Conservation (phyloP, 192 early-diverging fungal genomes). For the Coemansia sp. region DNA sequence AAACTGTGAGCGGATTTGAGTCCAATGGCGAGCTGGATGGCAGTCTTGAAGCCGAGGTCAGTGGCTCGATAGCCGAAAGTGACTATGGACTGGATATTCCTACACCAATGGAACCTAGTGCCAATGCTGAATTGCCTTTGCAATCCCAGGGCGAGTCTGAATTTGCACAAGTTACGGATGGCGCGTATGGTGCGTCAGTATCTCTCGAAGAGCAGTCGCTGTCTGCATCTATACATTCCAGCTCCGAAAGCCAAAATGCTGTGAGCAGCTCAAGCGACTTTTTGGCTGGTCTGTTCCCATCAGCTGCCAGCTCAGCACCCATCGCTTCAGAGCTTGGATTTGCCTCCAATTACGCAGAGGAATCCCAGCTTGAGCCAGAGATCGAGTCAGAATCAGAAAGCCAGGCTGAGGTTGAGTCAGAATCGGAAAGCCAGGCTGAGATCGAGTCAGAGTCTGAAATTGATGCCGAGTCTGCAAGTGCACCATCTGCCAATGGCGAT, state of each 20-base stretch:
- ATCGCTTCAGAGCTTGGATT: not conserved
- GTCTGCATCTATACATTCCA: not conserved
- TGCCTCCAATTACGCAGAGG: not conserved
- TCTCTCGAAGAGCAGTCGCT: conserved; percentile 13
- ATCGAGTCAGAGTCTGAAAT: too few relatives aligned
- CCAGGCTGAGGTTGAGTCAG: not conserved
- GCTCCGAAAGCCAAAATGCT: not conserved
- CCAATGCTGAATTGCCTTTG: not conserved
- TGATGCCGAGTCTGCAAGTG: not conserved
- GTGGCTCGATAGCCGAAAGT: not conserved
- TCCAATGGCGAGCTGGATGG: not conserved
- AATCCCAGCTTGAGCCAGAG: not conserved
- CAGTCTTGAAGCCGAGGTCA: not conserved
- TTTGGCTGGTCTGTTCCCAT: not conserved
- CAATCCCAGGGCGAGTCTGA: not conserved
- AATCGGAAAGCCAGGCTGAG: not conserved
- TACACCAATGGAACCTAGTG: not conserved
- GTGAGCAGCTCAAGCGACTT: not conserved
- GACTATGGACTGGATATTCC: not conserved
- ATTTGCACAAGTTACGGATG: not conserved
- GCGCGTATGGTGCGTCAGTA: conserved; percentile 9
- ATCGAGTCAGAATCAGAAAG: not conserved
- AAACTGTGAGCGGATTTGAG: conserved; percentile 3
- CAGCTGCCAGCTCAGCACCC: conserved; percentile 13
- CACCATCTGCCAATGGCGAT: conserved; percentile 11